These are phyloP conservation scores for Russula foetens DNA, from an alignment of 768 basidiomycete species.

Conservation along the genomic window DNA sequence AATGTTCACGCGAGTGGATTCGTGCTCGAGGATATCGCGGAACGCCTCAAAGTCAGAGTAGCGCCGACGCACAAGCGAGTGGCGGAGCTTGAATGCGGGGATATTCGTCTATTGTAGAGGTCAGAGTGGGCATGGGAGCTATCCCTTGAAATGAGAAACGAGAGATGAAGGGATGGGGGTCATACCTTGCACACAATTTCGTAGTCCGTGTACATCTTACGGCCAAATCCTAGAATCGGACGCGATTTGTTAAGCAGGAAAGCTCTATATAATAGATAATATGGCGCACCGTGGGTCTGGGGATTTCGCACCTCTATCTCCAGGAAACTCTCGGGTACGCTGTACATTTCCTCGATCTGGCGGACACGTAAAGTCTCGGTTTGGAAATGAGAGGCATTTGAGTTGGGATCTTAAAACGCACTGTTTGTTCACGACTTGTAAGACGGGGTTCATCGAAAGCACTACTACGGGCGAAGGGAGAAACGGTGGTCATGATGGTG, in stretches of 20 bases:
- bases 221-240: conserved; percentile 89
- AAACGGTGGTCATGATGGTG: conserved; percentile 32
- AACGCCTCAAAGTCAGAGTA: conserved; percentile 79
- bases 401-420: conserved; percentile 18
- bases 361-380: conserved; percentile 10
- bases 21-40: conserved; percentile 94
- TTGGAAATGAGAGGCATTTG: neutral
- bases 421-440: conserved; percentile 33
- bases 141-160: neutral
- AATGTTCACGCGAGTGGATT: conserved; percentile 95
- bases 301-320: conserved; percentile 98
- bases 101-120: conserved; percentile 78
- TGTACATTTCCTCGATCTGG: conserved; percentile 98
- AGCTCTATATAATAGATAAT: neutral
- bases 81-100: conserved; percentile 90
- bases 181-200: conserved; percentile 94
- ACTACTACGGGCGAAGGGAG: conserved; percentile 35
- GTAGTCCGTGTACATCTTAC: conserved; percentile 99
- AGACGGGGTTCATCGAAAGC: conserved; percentile 34
- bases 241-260: neutral
- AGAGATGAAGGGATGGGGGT: neutral
- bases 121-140: neutral
- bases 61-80: conserved; percentile 53
- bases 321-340: conserved; percentile 91
- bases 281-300: conserved; percentile 79